Conservation (phyloP, 225 moss, liverwort and hornwort genomes). For the Climacium dendroides region DNA sequence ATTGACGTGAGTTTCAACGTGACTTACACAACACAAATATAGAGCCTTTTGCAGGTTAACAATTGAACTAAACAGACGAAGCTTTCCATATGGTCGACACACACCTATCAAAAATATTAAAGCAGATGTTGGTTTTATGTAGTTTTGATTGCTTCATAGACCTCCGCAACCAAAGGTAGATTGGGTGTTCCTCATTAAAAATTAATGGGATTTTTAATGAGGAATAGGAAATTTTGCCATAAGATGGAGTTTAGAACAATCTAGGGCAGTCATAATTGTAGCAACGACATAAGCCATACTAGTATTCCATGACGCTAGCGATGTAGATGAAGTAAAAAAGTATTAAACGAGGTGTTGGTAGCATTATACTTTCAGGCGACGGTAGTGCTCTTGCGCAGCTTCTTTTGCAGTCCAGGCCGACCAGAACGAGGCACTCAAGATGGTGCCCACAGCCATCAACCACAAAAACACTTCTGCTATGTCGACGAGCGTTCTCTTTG, state of each 20-base stretch:
- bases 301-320: not conserved
- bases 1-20: not conserved
- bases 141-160: not conserved
- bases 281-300: not conserved
- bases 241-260: not conserved
- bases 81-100: not conserved
- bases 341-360: not conserved
- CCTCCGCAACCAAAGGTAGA: not conserved
- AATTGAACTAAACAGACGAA: not conserved
- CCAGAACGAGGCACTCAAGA: constrained; percentile 97
- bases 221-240: not conserved
- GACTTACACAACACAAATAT: not conserved
- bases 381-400: constrained; percentile 81
- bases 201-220: not conserved
- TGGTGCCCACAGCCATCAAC: constrained; percentile 98
- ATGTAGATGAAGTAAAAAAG: not conserved
- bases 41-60: not conserved
- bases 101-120: not conserved
- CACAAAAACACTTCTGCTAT: constrained; percentile 93
- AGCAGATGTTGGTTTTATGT: not conserved
- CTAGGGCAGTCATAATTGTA: not conserved
- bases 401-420: constrained; percentile 97
- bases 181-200: not conserved
- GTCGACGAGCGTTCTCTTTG: constrained; percentile 74
- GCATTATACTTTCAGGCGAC: constrained; percentile 61